Base-by-base conservation (phyloP, 306 rosid genomes). In the Medicago lupulina region DNA sequence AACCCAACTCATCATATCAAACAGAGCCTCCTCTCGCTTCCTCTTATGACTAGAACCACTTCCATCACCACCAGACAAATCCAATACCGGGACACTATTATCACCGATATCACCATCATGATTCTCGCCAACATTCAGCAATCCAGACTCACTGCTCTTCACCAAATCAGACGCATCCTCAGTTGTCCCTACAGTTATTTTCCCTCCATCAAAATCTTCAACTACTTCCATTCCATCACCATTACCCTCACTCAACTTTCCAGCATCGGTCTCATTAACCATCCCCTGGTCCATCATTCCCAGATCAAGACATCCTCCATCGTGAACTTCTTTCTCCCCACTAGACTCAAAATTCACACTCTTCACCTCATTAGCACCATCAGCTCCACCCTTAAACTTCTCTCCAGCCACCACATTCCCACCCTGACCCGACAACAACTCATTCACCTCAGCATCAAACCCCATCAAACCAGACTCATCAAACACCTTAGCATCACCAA, bases 1-100 rank as follows among this genome's bases (percentile, higher is more conserved):
- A 64, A 92, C 57, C 99, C 99, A 95, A 21, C 58, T 70, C 62
- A 90, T 39, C 82, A 90, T 55, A 54, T 76, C 86, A 66, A 50
- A 41, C 19, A 83, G 4, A 34, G 85, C 78, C 47, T 86, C 78
- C 53, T 86, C 88, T 9, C 84, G 44, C 87, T 78, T 86, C 74
- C 85, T 82, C 87, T 83, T 83, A 3, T 43, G 31, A 38, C 50
- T 53, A 65, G 36, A 74, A 34, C 73, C 68, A 49, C 8, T 85
- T 49, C 49, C 59, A 40, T 73, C 50, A 62, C 25, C 70, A 59
- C 67, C 8, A 14, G 81, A 76, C 8, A 76, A 28, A 71, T 83
- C 83, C 76, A 78, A 70, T 50, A 40, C 55, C 63, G 79, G 16
- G 13, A 75, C 73, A 72, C 62, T 76, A 11, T 54, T 70, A 44